Evolutionary conservation across 805 yeast species (phyloP), one percentile per base, ranked within the genome.

Genomic region (Teunomyces stri): DNA sequence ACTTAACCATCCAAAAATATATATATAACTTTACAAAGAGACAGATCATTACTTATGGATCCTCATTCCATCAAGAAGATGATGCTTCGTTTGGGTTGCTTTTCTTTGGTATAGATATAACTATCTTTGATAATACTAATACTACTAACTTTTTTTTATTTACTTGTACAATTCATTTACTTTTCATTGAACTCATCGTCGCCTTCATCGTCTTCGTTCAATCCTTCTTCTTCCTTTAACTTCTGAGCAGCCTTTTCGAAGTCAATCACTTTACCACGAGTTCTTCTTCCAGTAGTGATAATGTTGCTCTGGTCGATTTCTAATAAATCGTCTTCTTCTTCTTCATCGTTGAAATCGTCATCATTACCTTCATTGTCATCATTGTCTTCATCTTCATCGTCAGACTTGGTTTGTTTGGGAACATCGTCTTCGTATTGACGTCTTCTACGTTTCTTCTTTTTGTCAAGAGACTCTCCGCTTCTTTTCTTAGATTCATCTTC

Each of bases 261-360:
- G 68, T 90, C 97, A 56, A 91, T 85, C 15, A 85, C 86, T 60
- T 84, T 86, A 12, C 97, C 96, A 56, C 97, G 80, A 6, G 97
- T 90, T 74, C 97, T 87, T 68, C 96, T 78, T 11, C 95, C 94
- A 13, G 81, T 70, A n/a, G 85, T 76, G 54, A 89, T 89, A 62
- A 90, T 89, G 68, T 90, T 91, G 34, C 89, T 72, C 34, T 85
- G 75, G 60, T 88, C 96, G 55, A 90, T 87, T 66, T 86, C 96
- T 30, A 78, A 76, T 53, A 89, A 72, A 57, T 86, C 92, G 57
- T 87, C 96, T 30, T 87, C 94, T 20, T 82, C 90, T 16, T 76
- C 82, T 12, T 82, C 88, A 16, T 80, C 89, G 30, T 76, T 84
- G 28, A 72, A 80, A 4, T 75, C 60, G 50, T 79, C 80, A 36